Evolutionary conservation across 2,329 filamentous ascomycete genomes (phyloP).

Genomic region (Epichloe sibirici): DNA sequence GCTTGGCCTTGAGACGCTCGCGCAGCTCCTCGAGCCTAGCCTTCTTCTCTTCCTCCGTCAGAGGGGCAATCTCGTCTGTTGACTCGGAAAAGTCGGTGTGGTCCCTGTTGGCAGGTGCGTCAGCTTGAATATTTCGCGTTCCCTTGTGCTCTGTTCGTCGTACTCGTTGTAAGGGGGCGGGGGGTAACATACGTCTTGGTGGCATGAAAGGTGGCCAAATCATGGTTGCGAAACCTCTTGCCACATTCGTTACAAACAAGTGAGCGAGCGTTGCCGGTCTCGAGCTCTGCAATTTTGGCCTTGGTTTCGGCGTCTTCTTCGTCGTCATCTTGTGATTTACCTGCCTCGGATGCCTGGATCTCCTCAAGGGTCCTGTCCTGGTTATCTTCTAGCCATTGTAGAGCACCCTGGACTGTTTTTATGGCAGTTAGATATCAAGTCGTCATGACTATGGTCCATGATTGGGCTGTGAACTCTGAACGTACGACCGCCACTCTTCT

Average conservation of each 20-base stretch:
- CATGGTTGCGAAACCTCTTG: constrained; percentile 74
- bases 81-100: constrained; percentile 90
- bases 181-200: constrained; percentile 54
- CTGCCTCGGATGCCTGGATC: constrained; percentile 41
- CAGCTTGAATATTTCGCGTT: not conserved
- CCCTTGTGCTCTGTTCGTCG: not conserved
- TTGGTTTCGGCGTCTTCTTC: constrained; percentile 36
- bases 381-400: constrained; percentile 91
- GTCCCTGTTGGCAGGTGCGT: constrained; percentile 35
- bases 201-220: constrained; percentile 81
- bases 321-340: constrained; percentile 32
- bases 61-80: constrained; percentile 76
- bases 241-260: constrained; percentile 91
- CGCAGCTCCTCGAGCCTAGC: constrained; percentile 65
- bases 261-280: constrained; percentile 59
- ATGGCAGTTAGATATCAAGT: not conserved
- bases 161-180: not conserved
- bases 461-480: constrained; percentile 8
- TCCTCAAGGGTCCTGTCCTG: constrained; percentile 80
- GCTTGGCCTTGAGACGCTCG: constrained; percentile 60
- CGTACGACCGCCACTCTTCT: constrained; percentile 69
- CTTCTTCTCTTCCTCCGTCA: constrained; percentile 87
- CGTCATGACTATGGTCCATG: not conserved
- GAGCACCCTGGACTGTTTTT: constrained; percentile 64
- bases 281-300: constrained; percentile 50